phyloP scores from a whole-genome alignment of 345 rosid genomes.

The Leavenworthia alabamica region DNA sequence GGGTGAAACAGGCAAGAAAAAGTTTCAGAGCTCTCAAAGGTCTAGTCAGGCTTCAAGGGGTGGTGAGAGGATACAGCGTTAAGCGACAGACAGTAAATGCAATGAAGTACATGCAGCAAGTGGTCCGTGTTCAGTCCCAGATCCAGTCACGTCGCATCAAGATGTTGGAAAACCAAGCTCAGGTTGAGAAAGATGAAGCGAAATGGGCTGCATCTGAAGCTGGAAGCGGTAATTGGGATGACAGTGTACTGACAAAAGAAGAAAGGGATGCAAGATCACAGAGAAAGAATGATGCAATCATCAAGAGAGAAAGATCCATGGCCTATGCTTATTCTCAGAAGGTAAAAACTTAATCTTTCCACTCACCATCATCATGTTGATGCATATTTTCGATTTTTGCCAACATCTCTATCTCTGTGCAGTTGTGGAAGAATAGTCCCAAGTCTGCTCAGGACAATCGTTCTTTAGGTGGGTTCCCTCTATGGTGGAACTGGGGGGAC shows the following conservation, averaged over 20 bases:
- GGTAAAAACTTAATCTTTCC: conserved; percentile 38
- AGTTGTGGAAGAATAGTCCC: conserved; percentile 59
- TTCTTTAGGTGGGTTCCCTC: conserved; percentile 52
- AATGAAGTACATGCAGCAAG: conserved; percentile 83
- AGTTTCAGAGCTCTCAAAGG: conserved; percentile 92
- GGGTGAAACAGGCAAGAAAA: conserved; percentile 62
- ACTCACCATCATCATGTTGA: background rate
- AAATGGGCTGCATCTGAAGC: conserved; percentile 53
- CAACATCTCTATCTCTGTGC: conserved; percentile 7
- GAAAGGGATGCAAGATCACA: conserved; percentile 69
- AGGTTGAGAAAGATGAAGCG: conserved; percentile 36
- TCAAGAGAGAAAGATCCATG: conserved; percentile 87
- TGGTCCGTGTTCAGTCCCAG: conserved; percentile 87
- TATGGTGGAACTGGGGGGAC: conserved; percentile 98
- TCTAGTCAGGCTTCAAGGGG: conserved; percentile 92
- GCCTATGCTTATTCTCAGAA: conserved; percentile 84
- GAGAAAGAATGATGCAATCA: conserved; percentile 62
- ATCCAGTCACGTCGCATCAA: conserved; percentile 86
- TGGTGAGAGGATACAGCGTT: conserved; percentile 77
- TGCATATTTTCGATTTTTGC: background rate
- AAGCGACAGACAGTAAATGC: conserved; percentile 85
- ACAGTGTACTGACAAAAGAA: conserved; percentile 72
- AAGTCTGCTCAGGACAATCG: conserved; percentile 40
- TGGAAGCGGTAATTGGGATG: conserved; percentile 76
- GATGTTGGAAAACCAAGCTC: conserved; percentile 75